Conservation (phyloP, 2,329 filamentous ascomycete species). For the Aspergillus felis region DNA sequence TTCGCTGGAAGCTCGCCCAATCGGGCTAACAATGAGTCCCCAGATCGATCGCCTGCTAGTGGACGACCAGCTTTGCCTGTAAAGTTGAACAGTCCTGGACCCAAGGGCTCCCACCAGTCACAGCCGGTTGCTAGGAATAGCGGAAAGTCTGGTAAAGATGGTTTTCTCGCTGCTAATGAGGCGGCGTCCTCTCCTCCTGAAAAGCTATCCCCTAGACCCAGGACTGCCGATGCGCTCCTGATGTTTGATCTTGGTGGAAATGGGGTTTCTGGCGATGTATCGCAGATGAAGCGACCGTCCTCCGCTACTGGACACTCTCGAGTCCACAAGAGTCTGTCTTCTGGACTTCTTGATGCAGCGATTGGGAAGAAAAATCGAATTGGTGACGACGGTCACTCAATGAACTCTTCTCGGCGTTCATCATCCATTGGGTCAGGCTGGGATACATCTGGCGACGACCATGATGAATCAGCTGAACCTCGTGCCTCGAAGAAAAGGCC, state of each 20-base stretch:
- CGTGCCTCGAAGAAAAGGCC: conserved; percentile 28
- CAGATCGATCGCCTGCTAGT: conserved; percentile 48
- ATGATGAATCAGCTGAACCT: conserved; percentile 18
- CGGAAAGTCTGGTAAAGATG: conserved; percentile 9
- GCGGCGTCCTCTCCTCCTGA: conserved; percentile 37
- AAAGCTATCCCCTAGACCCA: conserved; percentile 35
- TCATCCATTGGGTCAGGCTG: conserved; percentile 29
- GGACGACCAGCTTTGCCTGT: conserved; percentile 77
- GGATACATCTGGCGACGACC: conserved; percentile 26
- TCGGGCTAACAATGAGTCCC: conserved; percentile 6
- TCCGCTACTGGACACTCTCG: conserved; percentile 37
- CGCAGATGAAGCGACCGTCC: conserved; percentile 36
- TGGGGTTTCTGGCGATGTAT: conserved; percentile 13
- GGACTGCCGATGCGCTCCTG: conserved; percentile 41
- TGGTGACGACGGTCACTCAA: conserved; percentile 19
- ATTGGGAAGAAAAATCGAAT: conserved; percentile 15
- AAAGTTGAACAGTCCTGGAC: conserved; percentile 79
- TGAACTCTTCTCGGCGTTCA: conserved; percentile 22
- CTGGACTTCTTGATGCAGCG: conserved; percentile 24
- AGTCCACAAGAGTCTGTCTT: conserved; percentile 28
- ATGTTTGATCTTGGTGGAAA: conserved; percentile 24
- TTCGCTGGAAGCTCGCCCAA: conserved; percentile 9
- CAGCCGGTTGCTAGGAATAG: conserved; percentile 74
- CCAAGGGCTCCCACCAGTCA: conserved; percentile 61
- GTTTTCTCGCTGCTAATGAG: conserved; percentile 51